Percentiles rank a stretch among this genome's conserved stretches.
phyloP scores from a whole-genome alignment of 352 stramenopile species.

The Blastocystis sp. region DNA sequence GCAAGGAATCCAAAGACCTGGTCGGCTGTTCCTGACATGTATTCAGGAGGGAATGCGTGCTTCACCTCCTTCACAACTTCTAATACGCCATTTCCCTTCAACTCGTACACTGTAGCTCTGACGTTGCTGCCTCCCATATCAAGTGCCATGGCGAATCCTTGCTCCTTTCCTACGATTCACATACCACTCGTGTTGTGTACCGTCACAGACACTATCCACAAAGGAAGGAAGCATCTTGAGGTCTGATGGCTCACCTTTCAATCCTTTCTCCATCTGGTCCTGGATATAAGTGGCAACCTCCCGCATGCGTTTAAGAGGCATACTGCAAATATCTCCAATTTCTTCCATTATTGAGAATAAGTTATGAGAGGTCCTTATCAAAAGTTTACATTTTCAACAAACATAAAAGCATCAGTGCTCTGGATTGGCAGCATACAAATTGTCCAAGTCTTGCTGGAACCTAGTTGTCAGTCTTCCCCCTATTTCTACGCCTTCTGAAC shows the following conservation, averaged over 20 bases:
- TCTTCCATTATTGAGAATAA: conserved; percentile 28
- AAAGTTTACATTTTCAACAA: not conserved
- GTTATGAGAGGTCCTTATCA: not conserved
- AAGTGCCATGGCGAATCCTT: conserved; percentile 48
- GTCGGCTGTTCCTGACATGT: conserved; percentile 51
- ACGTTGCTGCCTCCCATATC: conserved; percentile 59
- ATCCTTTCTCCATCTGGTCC: conserved; percentile 48
- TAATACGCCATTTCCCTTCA: conserved; percentile 45
- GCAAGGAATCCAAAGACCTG: conserved; percentile 57
- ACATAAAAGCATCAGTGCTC: not conserved
- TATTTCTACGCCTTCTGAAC: conserved; percentile 15
- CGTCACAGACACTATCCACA: conserved; percentile 15
- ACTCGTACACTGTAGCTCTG: not conserved
- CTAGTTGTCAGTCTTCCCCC: not conserved
- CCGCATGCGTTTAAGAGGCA: not conserved
- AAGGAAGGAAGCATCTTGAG: conserved; percentile 62
- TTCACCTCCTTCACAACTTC: conserved; percentile 59
- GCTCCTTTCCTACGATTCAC: conserved; percentile 41
- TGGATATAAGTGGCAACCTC: conserved; percentile 35
- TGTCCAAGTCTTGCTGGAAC: conserved; percentile 10
- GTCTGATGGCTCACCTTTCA: conserved; percentile 42
- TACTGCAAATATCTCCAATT: conserved; percentile 11
- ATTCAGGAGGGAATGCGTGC: conserved; percentile 3
- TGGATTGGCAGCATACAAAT: conserved; percentile 34
- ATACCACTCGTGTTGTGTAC: not conserved